Conservation (phyloP, 495 filamentous ascomycete genomes). For the Penicillium manginii region DNA sequence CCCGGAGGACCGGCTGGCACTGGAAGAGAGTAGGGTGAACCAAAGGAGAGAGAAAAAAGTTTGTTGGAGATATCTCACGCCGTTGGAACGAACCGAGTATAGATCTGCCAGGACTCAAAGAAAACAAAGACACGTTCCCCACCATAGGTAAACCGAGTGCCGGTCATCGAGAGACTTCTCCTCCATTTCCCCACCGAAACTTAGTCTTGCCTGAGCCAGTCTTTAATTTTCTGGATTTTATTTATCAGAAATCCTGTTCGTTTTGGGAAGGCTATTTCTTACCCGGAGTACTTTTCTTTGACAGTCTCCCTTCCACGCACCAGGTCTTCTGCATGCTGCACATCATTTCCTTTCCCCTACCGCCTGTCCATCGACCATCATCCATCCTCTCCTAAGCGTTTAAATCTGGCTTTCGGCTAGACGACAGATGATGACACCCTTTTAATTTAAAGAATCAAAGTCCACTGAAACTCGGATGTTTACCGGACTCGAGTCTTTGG, state of each 20-base stretch:
- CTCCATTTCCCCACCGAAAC: conserved; percentile 6
- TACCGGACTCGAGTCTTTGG: conserved; percentile 21
- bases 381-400: conserved; percentile 13
- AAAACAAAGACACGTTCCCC: conserved; percentile 2
- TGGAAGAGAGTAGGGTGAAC: neutral
- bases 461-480: conserved; percentile 26
- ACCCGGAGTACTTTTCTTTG: conserved; percentile 5
- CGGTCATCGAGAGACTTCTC: neutral
- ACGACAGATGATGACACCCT: conserved; percentile 12
- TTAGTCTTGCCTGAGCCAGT: neutral
- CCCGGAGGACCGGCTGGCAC: conserved; percentile 24
- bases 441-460: conserved; percentile 15
- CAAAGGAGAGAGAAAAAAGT: neutral
- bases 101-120: conserved; percentile 9
- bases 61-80: neutral
- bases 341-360: conserved; percentile 29
- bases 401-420: conserved; percentile 23
- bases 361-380: neutral
- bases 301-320: conserved; percentile 16
- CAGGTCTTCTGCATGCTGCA: conserved; percentile 38
- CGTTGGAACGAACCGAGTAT: conserved; percentile 19
- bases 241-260: neutral
- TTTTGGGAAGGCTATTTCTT: neutral
- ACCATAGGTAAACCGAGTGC: neutral
- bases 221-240: conserved; percentile 8